phyloP scores from a whole-genome alignment of 1,139 yeast genomes.

The Suhomyces coccinellae region DNA sequence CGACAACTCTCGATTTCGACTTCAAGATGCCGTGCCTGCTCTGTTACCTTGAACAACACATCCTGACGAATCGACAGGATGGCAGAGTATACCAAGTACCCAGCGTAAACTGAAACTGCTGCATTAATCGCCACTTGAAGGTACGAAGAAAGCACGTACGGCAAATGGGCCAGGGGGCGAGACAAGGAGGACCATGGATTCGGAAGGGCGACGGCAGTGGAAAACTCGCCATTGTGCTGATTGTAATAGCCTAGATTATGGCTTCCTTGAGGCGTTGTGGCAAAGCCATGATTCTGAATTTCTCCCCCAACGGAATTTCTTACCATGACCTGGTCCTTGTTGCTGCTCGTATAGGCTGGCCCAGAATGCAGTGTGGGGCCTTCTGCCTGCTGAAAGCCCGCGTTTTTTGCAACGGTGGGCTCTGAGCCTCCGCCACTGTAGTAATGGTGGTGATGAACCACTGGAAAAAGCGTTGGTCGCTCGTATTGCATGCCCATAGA shows the following conservation, averaged over 20 bases:
- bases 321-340: too few species aligned
- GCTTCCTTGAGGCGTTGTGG: too few species aligned
- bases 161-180: conserved; percentile 40
- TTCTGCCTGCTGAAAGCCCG: background rate
- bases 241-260: background rate
- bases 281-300: too few species aligned
- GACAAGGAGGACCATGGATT: conserved; percentile 30
- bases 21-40: conserved; percentile 36
- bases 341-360: too few species aligned
- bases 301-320: too few species aligned
- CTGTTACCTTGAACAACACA: conserved; percentile 48
- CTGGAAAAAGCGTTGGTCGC: conserved; percentile 2
- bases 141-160: conserved; percentile 59
- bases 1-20: conserved; percentile 51
- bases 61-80: conserved; percentile 53
- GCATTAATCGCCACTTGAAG: conserved; percentile 54
- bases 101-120: conserved; percentile 41
- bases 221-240: background rate
- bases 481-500: conserved; percentile 8
- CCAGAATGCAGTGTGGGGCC: background rate
- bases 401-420: background rate
- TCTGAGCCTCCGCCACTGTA: background rate
- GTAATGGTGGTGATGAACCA: conserved; percentile 13
- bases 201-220: background rate
- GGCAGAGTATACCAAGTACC: conserved; percentile 44